phyloP scores from a whole-genome alignment of 441 rosid genomes.

The Macaranga tanarius region DNA sequence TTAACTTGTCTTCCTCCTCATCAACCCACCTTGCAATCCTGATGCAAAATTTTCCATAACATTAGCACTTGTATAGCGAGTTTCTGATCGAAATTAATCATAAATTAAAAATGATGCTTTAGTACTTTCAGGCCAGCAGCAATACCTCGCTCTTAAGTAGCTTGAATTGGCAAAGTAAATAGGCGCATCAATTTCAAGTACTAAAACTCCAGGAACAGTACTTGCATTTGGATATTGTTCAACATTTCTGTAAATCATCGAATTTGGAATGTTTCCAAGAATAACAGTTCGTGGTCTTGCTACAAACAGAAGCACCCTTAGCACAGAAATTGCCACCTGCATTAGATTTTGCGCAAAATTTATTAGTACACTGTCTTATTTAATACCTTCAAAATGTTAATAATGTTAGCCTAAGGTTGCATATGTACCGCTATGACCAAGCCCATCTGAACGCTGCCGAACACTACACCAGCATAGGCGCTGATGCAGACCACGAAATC shows the following conservation, averaged over 20 bases:
- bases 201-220: slow-evolving; percentile 68
- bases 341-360: slow-evolving; percentile 15
- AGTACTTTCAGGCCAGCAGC: too few relatives aligned
- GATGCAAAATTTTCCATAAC: not conserved
- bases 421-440: slow-evolving; percentile 60
- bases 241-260: slow-evolving; percentile 63
- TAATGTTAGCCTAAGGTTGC: not conserved
- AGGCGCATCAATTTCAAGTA: slow-evolving; percentile 87
- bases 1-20: slow-evolving; percentile 81
- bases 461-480: slow-evolving; percentile 80
- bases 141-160: slow-evolving; percentile 87
- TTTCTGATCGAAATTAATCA: not conserved
- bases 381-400: too few relatives aligned
- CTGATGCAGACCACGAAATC: slow-evolving; percentile 79
- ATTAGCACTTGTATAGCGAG: not conserved
- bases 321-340: slow-evolving; percentile 75
- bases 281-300: slow-evolving; percentile 77
- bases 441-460: slow-evolving; percentile 77
- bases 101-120: not conserved
- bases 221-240: slow-evolving; percentile 73
- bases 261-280: slow-evolving; percentile 81
- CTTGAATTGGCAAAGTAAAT: slow-evolving; percentile 87
- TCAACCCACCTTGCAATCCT: slow-evolving; percentile 89
- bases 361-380: not conserved
- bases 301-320: slow-evolving; percentile 73